These are phyloP conservation scores for Coprinopsis marcescibilis DNA, from an alignment of 768 basidiomycete genomes.

Conservation along the genomic window DNA sequence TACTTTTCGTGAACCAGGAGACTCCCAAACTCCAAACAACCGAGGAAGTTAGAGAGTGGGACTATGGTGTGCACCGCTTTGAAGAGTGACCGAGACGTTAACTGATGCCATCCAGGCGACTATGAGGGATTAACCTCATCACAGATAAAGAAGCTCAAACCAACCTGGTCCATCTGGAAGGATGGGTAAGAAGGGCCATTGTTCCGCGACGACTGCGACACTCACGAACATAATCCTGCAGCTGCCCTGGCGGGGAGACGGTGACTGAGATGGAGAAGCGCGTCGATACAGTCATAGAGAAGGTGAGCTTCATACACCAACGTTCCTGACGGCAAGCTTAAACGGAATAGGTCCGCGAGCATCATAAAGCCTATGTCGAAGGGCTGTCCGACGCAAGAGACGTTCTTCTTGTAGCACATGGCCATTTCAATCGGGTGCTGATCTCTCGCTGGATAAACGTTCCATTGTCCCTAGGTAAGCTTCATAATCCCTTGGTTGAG, in stretches of 20 bases:
- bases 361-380: slow-evolving; percentile 66
- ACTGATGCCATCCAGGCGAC: slow-evolving; percentile 50
- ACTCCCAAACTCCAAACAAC: slow-evolving; percentile 50
- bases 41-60: slow-evolving; percentile 78
- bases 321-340: not conserved
- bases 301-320: slow-evolving; percentile 35
- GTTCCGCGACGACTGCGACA: not conserved
- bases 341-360: slow-evolving; percentile 53
- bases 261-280: slow-evolving; percentile 72
- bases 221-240: slow-evolving; percentile 21
- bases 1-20: slow-evolving; percentile 54
- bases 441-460: slow-evolving; percentile 81
- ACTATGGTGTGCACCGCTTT: too few relatives aligned
- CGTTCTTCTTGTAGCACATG: slow-evolving; percentile 87
- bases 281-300: slow-evolving; percentile 69
- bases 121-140: slow-evolving; percentile 79
- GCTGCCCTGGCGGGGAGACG: slow-evolving; percentile 87
- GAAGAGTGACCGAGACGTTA: too few relatives aligned
- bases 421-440: slow-evolving; percentile 71
- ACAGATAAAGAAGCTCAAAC: slow-evolving; percentile 64
- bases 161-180: slow-evolving; percentile 77
- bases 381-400: slow-evolving; percentile 65
- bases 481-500: slow-evolving; percentile 1
- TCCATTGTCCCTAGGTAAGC: slow-evolving; percentile 52
- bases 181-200: slow-evolving; percentile 52